phyloP scores from a whole-genome alignment of 2,329 filamentous ascomycete genomes.

The Acrodontium crateriforme region DNA sequence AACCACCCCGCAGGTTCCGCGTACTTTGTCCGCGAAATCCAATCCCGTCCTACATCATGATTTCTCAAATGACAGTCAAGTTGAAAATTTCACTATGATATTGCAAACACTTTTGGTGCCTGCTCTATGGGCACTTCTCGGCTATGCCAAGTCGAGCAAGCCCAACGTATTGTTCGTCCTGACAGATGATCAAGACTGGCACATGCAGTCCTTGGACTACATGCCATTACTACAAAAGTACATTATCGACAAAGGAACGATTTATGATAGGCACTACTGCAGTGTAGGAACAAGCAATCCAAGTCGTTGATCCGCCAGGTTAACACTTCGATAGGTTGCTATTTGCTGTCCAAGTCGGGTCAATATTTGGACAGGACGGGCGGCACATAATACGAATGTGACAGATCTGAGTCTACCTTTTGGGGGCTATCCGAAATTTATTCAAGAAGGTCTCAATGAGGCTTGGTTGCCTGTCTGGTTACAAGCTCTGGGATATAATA shows the following conservation, averaged over 20 bases:
- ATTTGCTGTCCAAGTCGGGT: conserved; percentile 55
- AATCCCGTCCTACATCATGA: no score
- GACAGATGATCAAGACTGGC: conserved; percentile 53
- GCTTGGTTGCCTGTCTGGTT: conserved; percentile 58
- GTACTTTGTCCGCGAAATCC: no score
- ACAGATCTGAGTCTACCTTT: conserved; percentile 43
- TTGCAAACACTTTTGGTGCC: no score
- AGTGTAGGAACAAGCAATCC: conserved; percentile 55
- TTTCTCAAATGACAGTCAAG: no score
- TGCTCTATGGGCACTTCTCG: no score
- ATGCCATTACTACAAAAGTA: conserved; percentile 46
- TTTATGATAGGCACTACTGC: conserved; percentile 49
- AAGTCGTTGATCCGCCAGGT: conserved; percentile 30
- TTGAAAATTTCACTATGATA: no score
- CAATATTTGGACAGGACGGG: conserved; percentile 48
- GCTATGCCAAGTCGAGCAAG: conserved; percentile 7
- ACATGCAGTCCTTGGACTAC: conserved; percentile 45
- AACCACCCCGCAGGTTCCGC: no score
- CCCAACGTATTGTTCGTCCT: conserved; percentile 52
- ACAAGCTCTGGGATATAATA: conserved; percentile 52
- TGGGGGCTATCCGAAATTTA: conserved; percentile 52
- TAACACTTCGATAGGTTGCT: conserved; percentile 27
- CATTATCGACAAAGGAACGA: conserved; percentile 26
- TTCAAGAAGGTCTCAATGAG: conserved; percentile 49
- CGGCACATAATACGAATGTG: conserved; percentile 57